Evolutionary conservation across 192 early-diverging fungal genomes (phyloP).

Genomic region (Entomortierella chlamydospora): DNA sequence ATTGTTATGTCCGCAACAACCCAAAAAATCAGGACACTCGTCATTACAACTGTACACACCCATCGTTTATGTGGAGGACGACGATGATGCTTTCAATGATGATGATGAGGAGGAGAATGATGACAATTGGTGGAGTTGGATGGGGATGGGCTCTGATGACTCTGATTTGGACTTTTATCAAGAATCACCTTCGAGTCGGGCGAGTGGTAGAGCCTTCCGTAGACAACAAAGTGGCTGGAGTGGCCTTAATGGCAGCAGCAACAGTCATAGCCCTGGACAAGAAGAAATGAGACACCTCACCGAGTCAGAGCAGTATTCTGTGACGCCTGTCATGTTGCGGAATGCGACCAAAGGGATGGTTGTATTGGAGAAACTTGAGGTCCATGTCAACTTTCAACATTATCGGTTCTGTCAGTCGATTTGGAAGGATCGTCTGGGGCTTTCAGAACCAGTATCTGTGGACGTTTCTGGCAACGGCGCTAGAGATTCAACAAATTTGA

Average conservation of each 20-base stretch:
- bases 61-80: slow-evolving; percentile 20
- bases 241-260: no score
- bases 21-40: background rate
- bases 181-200: no score
- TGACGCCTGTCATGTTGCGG: slow-evolving; percentile 26
- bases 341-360: slow-evolving; percentile 10
- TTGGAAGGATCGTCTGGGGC: slow-evolving; percentile 16
- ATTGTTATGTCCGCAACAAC: slow-evolving; percentile 30
- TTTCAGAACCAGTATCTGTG: background rate
- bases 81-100: slow-evolving; percentile 9
- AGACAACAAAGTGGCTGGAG: no score
- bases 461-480: background rate
- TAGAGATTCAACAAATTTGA: no score
- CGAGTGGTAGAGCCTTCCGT: no score
- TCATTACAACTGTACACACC: slow-evolving; percentile 18
- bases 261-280: no score
- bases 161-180: background rate
- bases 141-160: background rate
- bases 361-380: slow-evolving; percentile 8
- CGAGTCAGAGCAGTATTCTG: slow-evolving; percentile 13
- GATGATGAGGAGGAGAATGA: background rate
- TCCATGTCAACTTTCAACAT: slow-evolving; percentile 30
- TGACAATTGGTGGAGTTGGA: background rate
- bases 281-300: no score
- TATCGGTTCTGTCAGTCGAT: slow-evolving; percentile 12